A percentile compares a stretch with the other conserved stretches of the same genome.
phyloP scores from a whole-genome alignment of 345 rosid species.

The Cardiospermum halicacabum region DNA sequence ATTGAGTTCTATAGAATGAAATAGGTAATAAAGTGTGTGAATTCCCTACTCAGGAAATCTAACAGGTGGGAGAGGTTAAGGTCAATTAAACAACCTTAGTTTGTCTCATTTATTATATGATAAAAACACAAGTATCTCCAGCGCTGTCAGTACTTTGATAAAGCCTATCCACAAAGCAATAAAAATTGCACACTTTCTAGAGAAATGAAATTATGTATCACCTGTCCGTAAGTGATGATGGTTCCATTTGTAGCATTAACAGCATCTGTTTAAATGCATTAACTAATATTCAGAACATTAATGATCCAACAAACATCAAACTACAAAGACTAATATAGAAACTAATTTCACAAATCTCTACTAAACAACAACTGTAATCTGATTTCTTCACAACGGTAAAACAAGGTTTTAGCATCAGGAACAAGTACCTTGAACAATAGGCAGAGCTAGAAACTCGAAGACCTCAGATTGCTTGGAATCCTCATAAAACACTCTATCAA shows the following conservation, averaged over 20 bases:
- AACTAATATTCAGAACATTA: background rate
- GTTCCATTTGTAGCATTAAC: slow-evolving; percentile 68
- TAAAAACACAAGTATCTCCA: background rate
- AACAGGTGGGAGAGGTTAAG: no score
- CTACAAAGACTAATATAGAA: background rate
- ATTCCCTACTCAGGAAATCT: no score
- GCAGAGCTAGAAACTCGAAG: slow-evolving; percentile 62
- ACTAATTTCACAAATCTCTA: background rate
- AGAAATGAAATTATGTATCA: slow-evolving; percentile 14
- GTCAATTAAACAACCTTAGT: background rate
- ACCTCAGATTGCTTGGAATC: slow-evolving; percentile 56
- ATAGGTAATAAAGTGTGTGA: no score
- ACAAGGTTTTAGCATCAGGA: background rate
- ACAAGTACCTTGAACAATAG: slow-evolving; percentile 55
- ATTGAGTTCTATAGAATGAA: no score
- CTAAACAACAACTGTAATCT: background rate
- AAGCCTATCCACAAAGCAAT: background rate
- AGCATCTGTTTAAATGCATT: slow-evolving; percentile 42
- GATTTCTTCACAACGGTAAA: background rate
- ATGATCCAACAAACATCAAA: background rate
- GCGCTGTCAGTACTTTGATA: background rate
- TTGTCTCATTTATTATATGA: background rate
- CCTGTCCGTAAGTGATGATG: slow-evolving; percentile 90
- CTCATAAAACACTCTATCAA: slow-evolving; percentile 59
- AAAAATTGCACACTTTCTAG: no score